Evolutionary conservation across 305 asterid genomes (phyloP).

Genomic region (Rubia peregrina): DNA sequence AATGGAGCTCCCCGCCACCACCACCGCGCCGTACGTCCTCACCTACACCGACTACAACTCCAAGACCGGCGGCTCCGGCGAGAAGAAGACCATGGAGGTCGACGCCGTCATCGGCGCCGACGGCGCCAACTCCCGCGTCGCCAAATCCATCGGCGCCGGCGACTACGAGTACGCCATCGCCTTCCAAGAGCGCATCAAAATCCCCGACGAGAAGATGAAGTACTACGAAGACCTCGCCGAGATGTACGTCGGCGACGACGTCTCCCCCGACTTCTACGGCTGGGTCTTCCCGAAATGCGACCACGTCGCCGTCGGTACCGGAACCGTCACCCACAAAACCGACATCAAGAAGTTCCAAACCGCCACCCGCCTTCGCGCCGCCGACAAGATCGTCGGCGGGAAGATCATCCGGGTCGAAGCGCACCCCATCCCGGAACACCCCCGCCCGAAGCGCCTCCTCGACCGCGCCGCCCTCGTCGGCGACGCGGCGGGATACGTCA

Average conservation of each 20-base stretch:
- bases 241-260: constrained; percentile 94
- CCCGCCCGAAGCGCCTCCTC: constrained; percentile 58
- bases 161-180: constrained; percentile 94
- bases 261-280: constrained; percentile 85
- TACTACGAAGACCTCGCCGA: constrained; percentile 77
- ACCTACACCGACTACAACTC: constrained; percentile 60
- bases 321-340: constrained; percentile 73
- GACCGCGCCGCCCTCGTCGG: constrained; percentile 85
- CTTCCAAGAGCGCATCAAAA: constrained; percentile 68
- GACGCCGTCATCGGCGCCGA: constrained; percentile 94
- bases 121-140: constrained; percentile 89
- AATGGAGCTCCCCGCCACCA: constrained; percentile 58
- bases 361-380: constrained; percentile 68
- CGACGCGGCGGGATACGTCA: constrained; percentile 95
- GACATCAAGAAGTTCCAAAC: constrained; percentile 70
- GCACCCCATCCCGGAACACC: constrained; percentile 94
- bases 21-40: constrained; percentile 51
- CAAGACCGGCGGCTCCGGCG: constrained; percentile 56
- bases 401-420: constrained; percentile 92
- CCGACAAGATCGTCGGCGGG: constrained; percentile 65
- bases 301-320: constrained; percentile 94
- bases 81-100: constrained; percentile 58
- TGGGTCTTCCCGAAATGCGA: constrained; percentile 97
- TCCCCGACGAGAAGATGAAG: constrained; percentile 78
- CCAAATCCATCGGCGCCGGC: constrained; percentile 73